Evolutionary conservation across 2,329 filamentous ascomycete species (phyloP).

Genomic region (Aschersonia sp.): DNA sequence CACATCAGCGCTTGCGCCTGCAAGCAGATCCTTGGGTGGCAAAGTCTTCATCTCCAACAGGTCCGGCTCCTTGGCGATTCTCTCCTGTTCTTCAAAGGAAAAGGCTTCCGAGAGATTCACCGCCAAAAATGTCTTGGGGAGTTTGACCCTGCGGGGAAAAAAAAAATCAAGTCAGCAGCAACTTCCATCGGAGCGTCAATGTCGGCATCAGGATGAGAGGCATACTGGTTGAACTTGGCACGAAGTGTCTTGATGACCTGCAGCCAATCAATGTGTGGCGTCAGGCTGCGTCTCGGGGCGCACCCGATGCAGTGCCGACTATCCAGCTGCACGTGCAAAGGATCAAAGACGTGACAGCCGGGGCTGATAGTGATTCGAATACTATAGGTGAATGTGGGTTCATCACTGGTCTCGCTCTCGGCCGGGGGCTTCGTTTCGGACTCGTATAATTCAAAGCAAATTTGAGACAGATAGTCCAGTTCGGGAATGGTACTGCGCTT

Average conservation of each 20-base stretch:
- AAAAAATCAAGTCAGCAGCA: slow-evolving; percentile 6
- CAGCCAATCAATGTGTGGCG: slow-evolving; percentile 88
- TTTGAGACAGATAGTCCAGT: slow-evolving; percentile 92
- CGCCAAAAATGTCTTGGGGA: slow-evolving; percentile 51
- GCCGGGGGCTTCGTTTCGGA: slow-evolving; percentile 56
- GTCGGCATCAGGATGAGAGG: slow-evolving; percentile 7
- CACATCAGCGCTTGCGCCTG: slow-evolving; percentile 1
- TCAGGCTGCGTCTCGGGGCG: slow-evolving; percentile 78
- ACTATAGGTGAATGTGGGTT: slow-evolving; percentile 76
- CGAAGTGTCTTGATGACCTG: slow-evolving; percentile 90
- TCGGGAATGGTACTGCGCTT: slow-evolving; percentile 90
- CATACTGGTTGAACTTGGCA: slow-evolving; percentile 88
- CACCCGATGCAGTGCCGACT: slow-evolving; percentile 93
- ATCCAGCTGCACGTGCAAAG: slow-evolving; percentile 89
- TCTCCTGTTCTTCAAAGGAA: slow-evolving; percentile 41
- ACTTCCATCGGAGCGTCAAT: slow-evolving; percentile 5
- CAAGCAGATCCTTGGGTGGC: slow-evolving; percentile 15
- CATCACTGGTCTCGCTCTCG: slow-evolving; percentile 28
- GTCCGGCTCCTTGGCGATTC: slow-evolving; percentile 31
- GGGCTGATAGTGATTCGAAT: slow-evolving; percentile 94
- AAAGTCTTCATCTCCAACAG: slow-evolving; percentile 31
- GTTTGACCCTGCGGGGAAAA: slow-evolving; percentile 37
- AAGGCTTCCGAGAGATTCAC: slow-evolving; percentile 51
- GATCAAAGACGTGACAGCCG: slow-evolving; percentile 92
- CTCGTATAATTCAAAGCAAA: slow-evolving; percentile 96